A percentile compares a stretch with the other conserved stretches of the same genome.
Evolutionary conservation across 768 basidiomycete species (phyloP).

Genomic region (Russula vinacea): DNA sequence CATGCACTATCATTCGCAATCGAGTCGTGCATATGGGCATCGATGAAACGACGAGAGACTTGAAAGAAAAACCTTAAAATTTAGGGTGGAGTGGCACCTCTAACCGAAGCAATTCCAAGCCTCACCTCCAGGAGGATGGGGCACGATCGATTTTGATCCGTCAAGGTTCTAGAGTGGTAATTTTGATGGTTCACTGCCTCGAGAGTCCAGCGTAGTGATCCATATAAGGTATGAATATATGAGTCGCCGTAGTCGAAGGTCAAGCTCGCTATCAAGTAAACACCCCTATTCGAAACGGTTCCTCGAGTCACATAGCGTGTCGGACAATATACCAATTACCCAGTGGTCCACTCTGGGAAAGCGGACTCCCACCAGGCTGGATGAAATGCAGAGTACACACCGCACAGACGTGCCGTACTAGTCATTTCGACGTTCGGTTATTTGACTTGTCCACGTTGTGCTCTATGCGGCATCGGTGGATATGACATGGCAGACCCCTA

Average conservation of each 20-base stretch:
- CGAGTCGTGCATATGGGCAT: neutral
- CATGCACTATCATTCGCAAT: neutral
- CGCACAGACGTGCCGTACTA: neutral
- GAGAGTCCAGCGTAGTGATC: neutral
- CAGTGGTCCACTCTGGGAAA: neutral
- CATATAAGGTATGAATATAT: neutral
- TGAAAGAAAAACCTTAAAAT: neutral
- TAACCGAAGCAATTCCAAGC: neutral
- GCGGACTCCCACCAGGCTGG: neutral
- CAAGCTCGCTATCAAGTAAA: neutral
- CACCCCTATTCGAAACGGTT: conserved; percentile 2
- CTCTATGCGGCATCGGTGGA: neutral
- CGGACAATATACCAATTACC: neutral
- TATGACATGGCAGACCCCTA: too few relatives aligned
- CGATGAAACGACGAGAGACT: neutral
- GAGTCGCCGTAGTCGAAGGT: neutral
- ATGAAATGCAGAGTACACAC: neutral
- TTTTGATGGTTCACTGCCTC: neutral
- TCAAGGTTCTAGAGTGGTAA: neutral
- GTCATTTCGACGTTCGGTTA: neutral
- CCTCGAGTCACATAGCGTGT: neutral
- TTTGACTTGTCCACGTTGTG: neutral
- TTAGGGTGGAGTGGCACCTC: neutral
- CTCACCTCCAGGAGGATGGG: neutral
- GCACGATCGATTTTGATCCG: conserved; percentile 12